Conservation (phyloP, 2,329 filamentous ascomycete species). For the Sclerotinia glacialis region DNA sequence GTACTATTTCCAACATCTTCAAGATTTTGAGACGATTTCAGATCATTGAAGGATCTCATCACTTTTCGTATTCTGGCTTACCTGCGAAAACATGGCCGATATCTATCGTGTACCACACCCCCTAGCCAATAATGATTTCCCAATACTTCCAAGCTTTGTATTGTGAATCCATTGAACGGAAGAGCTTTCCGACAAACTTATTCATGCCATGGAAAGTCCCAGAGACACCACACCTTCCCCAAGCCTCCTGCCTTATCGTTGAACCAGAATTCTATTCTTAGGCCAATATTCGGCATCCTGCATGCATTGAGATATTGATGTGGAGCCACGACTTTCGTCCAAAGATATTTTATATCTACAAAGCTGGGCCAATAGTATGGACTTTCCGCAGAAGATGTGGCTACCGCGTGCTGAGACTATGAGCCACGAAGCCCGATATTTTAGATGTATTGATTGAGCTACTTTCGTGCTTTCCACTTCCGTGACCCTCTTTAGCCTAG, state of each 20-base stretch:
- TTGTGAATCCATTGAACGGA: slow-evolving; percentile 2
- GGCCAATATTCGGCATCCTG: slow-evolving; percentile 10
- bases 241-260: slow-evolving; percentile 10
- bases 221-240: neutral
- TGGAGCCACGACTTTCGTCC: slow-evolving; percentile 6
- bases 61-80: slow-evolving; percentile 5
- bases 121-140: slow-evolving; percentile 1
- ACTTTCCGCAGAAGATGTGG: neutral
- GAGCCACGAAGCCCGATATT: slow-evolving; percentile 7
- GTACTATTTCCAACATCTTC: neutral
- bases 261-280: slow-evolving; percentile 17
- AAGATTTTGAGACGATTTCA: neutral
- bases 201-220: neutral
- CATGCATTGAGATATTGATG: slow-evolving; percentile 2
- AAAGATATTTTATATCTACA: slow-evolving; percentile 9
- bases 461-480: neutral
- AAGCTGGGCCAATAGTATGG: slow-evolving; percentile 14
- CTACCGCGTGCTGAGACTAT: neutral
- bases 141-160: slow-evolving; percentile 7
- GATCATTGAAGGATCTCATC: neutral
- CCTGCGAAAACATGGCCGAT: neutral
- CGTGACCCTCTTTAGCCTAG: neutral
- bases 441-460: neutral
- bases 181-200: slow-evolving; percentile 3
- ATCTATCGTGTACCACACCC: slow-evolving; percentile 8